Evolutionary conservation across 106 monocot species (phyloP), one percentile per base, ranked within the genome.

Genomic region (Dioscorea zingiberensis): DNA sequence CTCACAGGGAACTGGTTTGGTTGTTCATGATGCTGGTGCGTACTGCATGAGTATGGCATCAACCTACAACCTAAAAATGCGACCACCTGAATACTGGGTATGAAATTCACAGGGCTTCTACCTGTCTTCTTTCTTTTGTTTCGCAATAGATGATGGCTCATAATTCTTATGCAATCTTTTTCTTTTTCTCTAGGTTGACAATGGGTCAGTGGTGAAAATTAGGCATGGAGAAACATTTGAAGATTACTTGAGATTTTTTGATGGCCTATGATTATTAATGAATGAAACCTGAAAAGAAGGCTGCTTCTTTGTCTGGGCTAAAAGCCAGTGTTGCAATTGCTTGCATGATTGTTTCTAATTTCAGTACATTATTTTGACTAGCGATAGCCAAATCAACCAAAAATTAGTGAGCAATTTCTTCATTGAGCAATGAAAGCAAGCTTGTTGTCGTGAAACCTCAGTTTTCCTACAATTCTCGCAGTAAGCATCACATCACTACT

Each of bases 11-110:
- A 57, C 83, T 81, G 92, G 97, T 4, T 84, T 98, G 74, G 97
- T 98, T 22, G 97, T 98, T 67, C 97, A 91, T 74, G 95, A 95
- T 69, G 95, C 95, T 17, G 95, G 95, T 73, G 91, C 91, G 29
- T 95, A 95, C 58, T 95, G 95, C 74, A 95, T 95, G 95, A 95
- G 95, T 77, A 98, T 98, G 97, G 97, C 97, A 25, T 98, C 97
- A 14, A 98, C 86, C 3, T 98, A 98, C 60, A 97, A 92, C 63
- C 69, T 98, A 24, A 98, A 92, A 65, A 81, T 98, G 97, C 73
- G 91, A 26, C 97, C 97, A 9, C 82, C 85, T 29, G 90, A 83
- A 48, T 82, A 83, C 59, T 85, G 83, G 85, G 83, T 85, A 79
- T 29, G 58, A 3, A 49, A 25, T 17, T 26, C 45, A 19, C 24